phyloP scores from a whole-genome alignment of 1,139 yeast genomes.

The Debaryomyces udenii region DNA sequence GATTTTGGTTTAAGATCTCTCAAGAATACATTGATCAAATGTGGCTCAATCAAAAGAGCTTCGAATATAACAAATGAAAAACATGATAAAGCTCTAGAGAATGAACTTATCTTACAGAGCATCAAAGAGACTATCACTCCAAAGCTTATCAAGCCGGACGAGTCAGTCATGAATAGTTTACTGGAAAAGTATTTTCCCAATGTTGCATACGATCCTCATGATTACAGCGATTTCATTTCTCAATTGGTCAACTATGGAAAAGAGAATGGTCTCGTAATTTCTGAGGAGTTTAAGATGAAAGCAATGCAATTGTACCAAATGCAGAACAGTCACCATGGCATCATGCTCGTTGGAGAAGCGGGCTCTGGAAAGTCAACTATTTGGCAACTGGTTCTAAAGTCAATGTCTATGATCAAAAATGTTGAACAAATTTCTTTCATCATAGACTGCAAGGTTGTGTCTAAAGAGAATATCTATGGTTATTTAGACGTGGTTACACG shows the following conservation, averaged over 20 bases:
- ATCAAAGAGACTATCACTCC: slow-evolving; percentile 66
- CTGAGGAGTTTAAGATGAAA: slow-evolving; percentile 55
- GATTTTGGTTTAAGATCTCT: slow-evolving; percentile 89
- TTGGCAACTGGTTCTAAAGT: slow-evolving; percentile 52
- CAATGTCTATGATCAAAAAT: slow-evolving; percentile 40
- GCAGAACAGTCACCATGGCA: slow-evolving; percentile 72
- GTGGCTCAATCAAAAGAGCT: slow-evolving; percentile 53
- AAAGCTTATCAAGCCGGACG: slow-evolving; percentile 59
- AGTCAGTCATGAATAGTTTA: slow-evolving; percentile 35
- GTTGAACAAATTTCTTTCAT: slow-evolving; percentile 44
- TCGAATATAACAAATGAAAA: slow-evolving; percentile 8
- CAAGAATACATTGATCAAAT: slow-evolving; percentile 62
- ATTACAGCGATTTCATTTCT: slow-evolving; percentile 20
- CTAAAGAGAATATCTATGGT: slow-evolving; percentile 74
- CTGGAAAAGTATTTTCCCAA: slow-evolving; percentile 30
- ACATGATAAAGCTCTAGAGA: slow-evolving; percentile 29
- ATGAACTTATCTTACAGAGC: slow-evolving; percentile 52
- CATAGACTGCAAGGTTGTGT: slow-evolving; percentile 76
- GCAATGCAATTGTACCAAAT: slow-evolving; percentile 65
- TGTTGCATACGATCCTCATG: slow-evolving; percentile 17
- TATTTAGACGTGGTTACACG: slow-evolving; percentile 71
- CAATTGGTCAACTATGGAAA: slow-evolving; percentile 18
- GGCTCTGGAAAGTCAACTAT: slow-evolving; percentile 75
- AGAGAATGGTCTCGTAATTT: slow-evolving; percentile 24
- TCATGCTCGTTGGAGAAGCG: slow-evolving; percentile 77